Base-by-base conservation (phyloP, 2,329 filamentous ascomycete species). In the Colletotrichum abscissum region DNA sequence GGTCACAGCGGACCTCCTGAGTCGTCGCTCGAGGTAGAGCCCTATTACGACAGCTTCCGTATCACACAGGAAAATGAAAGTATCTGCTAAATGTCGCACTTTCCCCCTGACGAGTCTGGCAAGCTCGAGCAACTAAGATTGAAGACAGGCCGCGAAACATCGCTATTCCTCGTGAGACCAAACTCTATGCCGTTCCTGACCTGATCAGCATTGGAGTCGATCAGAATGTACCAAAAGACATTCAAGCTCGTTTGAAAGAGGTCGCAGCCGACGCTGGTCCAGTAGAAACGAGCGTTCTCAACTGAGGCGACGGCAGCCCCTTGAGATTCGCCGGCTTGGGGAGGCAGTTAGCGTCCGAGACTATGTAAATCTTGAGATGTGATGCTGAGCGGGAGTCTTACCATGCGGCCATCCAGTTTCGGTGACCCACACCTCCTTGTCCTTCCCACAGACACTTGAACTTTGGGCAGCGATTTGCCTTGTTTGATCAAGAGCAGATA, bases 321-420 rank as follows among this genome's bases (percentile, higher is more conserved):
- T 75, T 66, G 84, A 84, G 70, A 82, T 79, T 38, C 81, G 85
- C 89, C 89, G 5, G 55, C 71, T 73, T 3, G 22, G 5, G 30
- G 2, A 3, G 1, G 4, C 33, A 22, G 14, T 70, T 42, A 73
- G 62, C 59, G 64, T 33, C 46, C 14, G 33, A 49, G 33, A 59
- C 54, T 7, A 8, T 19, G 22, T 30, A 42, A 5, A 11, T 26
- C 59, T 26, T 63, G 19, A 26, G 11, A 54, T 30, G 14, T 7
- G n/a, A 52, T 11, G 57, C 54, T 22, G n/a, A 24, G 26, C 16
- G 5, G 26, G 30, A 16, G 38, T 62, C 71, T 63, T 73, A 24
- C 79, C 78, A n/a, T 86, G 83, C 49, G 89, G 89, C 88, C 88
- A 91, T 68, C 88, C 89, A 24, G 87, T 89, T 83, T 90, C 88